phyloP scores from a whole-genome alignment of 257 asterid species.

The Solanum clarkiae region DNA sequence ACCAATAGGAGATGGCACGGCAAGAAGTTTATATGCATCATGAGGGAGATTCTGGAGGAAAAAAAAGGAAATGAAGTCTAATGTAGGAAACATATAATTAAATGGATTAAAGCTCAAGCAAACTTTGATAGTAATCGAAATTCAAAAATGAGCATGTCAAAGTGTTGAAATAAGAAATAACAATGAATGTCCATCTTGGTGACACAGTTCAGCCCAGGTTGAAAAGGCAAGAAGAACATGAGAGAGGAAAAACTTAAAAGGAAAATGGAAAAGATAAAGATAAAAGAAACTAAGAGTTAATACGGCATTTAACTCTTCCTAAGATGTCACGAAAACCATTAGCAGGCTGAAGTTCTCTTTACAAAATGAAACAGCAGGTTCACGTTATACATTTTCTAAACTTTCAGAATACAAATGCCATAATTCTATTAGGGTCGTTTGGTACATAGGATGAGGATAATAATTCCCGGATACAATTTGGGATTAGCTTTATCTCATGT shows the following conservation, averaged over 20 bases:
- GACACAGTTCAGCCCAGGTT: neutral
- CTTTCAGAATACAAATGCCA: neutral
- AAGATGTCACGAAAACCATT: neutral
- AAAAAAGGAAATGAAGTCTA: constrained; percentile 5
- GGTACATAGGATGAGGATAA: neutral
- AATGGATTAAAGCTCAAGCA: neutral
- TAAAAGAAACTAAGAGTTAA: neutral
- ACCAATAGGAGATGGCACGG: constrained; percentile 97
- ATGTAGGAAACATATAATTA: neutral
- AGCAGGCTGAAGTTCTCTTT: neutral
- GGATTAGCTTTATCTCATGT: neutral
- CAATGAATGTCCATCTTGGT: neutral
- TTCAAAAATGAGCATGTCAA: neutral
- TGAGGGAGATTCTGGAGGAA: constrained; percentile 76
- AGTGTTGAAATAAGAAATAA: neutral
- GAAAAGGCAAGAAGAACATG: neutral
- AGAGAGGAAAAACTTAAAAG: neutral
- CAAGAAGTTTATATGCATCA: constrained; percentile 97
- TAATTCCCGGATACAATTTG: neutral
- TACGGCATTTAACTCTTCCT: neutral
- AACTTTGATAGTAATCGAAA: neutral
- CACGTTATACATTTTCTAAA: neutral
- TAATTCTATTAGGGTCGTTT: neutral
- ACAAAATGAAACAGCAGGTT: neutral
- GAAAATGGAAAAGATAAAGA: neutral